Conservation (phyloP, 208 protist species). For the Leishmania aethiopica region DNA sequence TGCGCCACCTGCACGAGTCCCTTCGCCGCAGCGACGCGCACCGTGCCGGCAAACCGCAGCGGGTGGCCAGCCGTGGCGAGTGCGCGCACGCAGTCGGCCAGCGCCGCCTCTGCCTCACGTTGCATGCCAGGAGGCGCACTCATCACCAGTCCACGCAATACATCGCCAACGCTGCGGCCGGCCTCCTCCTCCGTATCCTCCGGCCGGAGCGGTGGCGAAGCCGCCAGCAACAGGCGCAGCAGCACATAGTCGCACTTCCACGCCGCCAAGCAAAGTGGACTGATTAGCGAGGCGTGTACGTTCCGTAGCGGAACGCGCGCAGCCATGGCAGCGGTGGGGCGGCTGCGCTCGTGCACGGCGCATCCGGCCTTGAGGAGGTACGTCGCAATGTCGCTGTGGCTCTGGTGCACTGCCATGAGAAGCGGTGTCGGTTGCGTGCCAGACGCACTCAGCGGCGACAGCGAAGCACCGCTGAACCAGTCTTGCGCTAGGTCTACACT, state of each 20-base stretch:
- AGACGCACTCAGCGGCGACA: background rate
- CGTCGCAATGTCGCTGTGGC: constrained; percentile 41
- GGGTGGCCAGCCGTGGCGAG: constrained; percentile 63
- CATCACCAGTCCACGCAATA: constrained; percentile 51
- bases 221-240: constrained; percentile 48
- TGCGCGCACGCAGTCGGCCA: constrained; percentile 42
- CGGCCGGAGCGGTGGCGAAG: constrained; percentile 30
- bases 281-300: constrained; percentile 36
- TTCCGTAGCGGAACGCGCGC: constrained; percentile 25
- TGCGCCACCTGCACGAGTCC: constrained; percentile 42
- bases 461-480: background rate
- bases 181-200: constrained; percentile 30
- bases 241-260: constrained; percentile 48
- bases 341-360: constrained; percentile 28
- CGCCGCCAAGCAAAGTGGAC: constrained; percentile 65
- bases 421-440: constrained; percentile 17
- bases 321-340: constrained; percentile 22
- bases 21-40: constrained; percentile 48
- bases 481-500: constrained; percentile 29
- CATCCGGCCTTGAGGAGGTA: constrained; percentile 57
- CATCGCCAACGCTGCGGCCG: constrained; percentile 39
- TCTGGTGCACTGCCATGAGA: constrained; percentile 40
- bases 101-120: constrained; percentile 27
- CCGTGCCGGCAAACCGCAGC: constrained; percentile 44
- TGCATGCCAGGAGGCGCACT: constrained; percentile 27